Percentiles rank a stretch among this genome's conserved stretches.
Evolutionary conservation across 23 red algal species (phyloP).

Genomic region (Gracilaria vermiculophylla): DNA sequence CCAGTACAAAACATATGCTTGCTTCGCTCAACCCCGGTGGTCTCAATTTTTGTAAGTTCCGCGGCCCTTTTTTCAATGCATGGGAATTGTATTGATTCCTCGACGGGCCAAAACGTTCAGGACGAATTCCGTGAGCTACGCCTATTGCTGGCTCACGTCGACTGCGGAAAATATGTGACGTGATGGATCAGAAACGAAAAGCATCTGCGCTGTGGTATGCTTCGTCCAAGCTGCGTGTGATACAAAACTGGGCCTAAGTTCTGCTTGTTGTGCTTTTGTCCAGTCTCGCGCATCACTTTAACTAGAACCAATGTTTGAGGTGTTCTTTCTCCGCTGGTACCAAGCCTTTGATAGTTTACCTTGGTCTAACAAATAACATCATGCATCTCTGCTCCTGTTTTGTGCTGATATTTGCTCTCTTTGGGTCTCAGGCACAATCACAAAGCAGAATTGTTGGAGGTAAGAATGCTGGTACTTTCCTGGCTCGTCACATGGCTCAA

Average conservation of each 20-base stretch:
- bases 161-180: neutral
- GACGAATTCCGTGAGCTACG: neutral
- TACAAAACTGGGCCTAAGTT: neutral
- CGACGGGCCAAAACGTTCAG: neutral
- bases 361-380: neutral
- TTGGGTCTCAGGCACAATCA: neutral
- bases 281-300: neutral
- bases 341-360: neutral
- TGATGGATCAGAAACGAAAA: slow-evolving; percentile 2
- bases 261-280: neutral
- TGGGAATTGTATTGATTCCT: neutral
- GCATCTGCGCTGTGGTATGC: neutral
- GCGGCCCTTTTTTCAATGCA: neutral
- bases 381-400: neutral
- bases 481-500: slow-evolving; percentile 51
- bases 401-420: neutral
- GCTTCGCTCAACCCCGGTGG: neutral
- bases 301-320: neutral
- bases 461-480: slow-evolving; percentile 20
- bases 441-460: slow-evolving; percentile 51
- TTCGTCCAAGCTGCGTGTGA: neutral
- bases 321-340: neutral
- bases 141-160: neutral
- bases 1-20: neutral
- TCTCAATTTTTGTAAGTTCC: neutral